Evolutionary conservation across 345 rosid genomes (phyloP).

Genomic region (Draba incana): DNA sequence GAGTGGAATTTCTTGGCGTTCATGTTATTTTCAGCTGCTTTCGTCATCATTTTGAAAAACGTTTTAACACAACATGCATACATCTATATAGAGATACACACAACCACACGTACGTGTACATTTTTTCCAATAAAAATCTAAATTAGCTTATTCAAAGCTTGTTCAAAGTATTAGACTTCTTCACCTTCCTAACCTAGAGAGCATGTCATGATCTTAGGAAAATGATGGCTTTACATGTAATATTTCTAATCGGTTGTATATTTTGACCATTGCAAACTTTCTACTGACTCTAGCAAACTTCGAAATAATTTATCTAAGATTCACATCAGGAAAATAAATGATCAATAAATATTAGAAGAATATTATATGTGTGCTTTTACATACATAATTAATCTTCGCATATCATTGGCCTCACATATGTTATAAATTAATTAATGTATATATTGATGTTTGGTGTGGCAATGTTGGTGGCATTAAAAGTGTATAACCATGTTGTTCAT

Average conservation of each 20-base stretch:
- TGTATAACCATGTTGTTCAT: conserved; percentile 30
- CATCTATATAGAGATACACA: not conserved
- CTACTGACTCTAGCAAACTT: not conserved
- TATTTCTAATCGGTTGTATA: conserved; percentile 6
- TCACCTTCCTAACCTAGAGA: conserved; percentile 7
- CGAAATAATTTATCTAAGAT: not conserved
- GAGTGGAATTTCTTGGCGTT: conserved; percentile 34
- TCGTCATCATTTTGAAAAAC: conserved; percentile 18
- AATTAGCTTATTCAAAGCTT: conserved; percentile 11
- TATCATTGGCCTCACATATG: conserved; percentile 5
- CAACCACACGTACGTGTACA: not conserved
- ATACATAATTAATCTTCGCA: not conserved
- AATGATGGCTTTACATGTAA: conserved; percentile 12
- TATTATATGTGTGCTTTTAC: not conserved
- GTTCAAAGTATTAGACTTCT: conserved; percentile 33
- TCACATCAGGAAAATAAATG: conserved; percentile 6
- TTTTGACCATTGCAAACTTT: conserved; percentile 26
- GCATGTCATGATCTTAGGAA: conserved; percentile 10
- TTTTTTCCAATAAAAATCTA: conserved; percentile 23
- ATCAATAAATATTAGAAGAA: not conserved
- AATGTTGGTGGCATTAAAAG: conserved; percentile 33
- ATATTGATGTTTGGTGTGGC: conserved; percentile 28
- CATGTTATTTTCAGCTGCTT: conserved; percentile 32
- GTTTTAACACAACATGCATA: not conserved
- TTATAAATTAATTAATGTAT: conserved; percentile 19